These are phyloP conservation scores for Acacia confusa DNA, from an alignment of 306 rosid species.

Conservation along the genomic window DNA sequence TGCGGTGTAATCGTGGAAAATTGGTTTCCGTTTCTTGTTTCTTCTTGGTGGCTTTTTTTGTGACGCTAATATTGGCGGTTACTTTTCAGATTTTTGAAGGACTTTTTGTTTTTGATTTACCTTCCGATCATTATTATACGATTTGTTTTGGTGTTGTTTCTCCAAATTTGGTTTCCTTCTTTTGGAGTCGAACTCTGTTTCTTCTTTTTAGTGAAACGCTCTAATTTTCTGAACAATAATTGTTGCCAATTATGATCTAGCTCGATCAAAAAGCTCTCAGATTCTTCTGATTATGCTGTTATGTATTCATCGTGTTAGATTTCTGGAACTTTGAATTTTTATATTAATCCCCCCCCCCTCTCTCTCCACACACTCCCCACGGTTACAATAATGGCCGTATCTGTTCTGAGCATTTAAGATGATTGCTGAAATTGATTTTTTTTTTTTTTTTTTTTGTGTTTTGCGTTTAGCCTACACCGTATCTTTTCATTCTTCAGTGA, in stretches of 20 bases:
- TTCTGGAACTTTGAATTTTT: not conserved
- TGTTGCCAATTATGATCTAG: not conserved
- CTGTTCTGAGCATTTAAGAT: not conserved
- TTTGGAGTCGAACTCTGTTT: not conserved
- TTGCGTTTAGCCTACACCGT: not conserved
- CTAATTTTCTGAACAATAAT: not conserved
- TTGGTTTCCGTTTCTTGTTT: not conserved
- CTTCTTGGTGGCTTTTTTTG: not conserved
- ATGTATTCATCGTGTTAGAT: not conserved
- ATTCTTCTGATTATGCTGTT: not conserved
- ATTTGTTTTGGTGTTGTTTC: not conserved
- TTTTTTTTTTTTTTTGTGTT: slow-evolving; percentile 8
- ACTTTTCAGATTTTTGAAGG: not conserved
- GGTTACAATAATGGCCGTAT: not conserved
- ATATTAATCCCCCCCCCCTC: not conserved
- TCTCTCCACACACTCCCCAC: not conserved
- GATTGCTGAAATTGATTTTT: not conserved
- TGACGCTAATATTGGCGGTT: too few species aligned
- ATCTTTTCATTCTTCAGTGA: not conserved
- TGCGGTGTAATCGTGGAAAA: not conserved
- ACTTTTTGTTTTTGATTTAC: not conserved
- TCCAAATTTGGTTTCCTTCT: slow-evolving; percentile 1
- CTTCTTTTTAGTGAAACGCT: not conserved
- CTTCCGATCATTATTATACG: not conserved
- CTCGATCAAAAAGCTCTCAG: not conserved